Percentiles rank a stretch among this genome's conserved stretches.
phyloP scores from a whole-genome alignment of 345 rosid species.

The Cardiospermum halicacabum region DNA sequence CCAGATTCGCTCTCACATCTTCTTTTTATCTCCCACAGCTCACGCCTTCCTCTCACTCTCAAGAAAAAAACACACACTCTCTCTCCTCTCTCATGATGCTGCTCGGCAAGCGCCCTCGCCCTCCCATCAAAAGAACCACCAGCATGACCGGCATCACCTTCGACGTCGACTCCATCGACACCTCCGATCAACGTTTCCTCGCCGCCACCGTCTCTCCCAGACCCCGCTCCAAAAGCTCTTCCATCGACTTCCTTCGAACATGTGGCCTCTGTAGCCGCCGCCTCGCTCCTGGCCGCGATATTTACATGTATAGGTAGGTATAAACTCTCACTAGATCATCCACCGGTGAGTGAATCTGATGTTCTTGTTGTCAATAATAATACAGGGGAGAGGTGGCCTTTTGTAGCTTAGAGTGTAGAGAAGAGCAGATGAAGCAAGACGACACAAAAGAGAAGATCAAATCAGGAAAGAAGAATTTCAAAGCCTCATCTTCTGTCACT shows the following conservation, averaged over 20 bases:
- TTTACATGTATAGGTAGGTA: conserved; percentile 80
- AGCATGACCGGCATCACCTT: conserved; percentile 60
- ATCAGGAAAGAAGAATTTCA: conserved; percentile 16
- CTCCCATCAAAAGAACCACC: conserved; percentile 58
- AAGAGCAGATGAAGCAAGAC: conserved; percentile 63
- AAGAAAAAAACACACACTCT: background rate
- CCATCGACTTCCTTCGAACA: conserved; percentile 44
- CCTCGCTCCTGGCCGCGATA: conserved; percentile 62
- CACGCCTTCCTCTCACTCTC: background rate
- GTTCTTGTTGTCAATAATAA: no score
- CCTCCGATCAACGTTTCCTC: conserved; percentile 31
- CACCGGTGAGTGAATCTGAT: no score
- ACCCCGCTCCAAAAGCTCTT: conserved; percentile 16
- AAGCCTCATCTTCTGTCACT: background rate
- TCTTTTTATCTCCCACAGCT: conserved; percentile 10
- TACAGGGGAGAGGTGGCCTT: conserved; percentile 82
- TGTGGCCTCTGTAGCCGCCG: conserved; percentile 76
- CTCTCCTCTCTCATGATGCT: conserved; percentile 33
- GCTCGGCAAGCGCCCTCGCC: conserved; percentile 64
- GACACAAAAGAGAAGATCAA: conserved; percentile 37
- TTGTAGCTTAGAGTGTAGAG: conserved; percentile 86
- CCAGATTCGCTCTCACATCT: conserved; percentile 34
- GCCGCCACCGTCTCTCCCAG: conserved; percentile 48
- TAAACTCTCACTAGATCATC: no score
- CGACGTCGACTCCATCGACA: conserved; percentile 26